Evolutionary conservation across 495 filamentous ascomycete genomes (phyloP).

Genomic region (Podospora pseudocomata): DNA sequence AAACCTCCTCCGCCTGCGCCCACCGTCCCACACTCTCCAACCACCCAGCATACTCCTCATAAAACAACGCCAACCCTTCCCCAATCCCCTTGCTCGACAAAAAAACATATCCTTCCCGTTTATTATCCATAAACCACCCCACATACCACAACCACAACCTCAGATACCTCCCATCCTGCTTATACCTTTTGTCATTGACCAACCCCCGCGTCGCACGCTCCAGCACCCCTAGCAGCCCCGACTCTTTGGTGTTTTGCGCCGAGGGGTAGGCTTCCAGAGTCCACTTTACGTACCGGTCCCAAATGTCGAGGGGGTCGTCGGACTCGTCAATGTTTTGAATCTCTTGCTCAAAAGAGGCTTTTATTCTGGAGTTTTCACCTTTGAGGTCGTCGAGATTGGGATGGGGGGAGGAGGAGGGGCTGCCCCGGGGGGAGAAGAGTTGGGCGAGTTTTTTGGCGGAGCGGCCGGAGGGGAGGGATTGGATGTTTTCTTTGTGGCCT

Average conservation of each 20-base stretch:
- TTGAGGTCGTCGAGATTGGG: slow-evolving; percentile 58
- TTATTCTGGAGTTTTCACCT: slow-evolving; percentile 70
- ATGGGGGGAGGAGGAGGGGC: too few relatives aligned
- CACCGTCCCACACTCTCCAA: slow-evolving; percentile 81
- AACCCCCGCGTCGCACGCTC: slow-evolving; percentile 91
- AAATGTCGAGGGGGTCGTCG: slow-evolving; percentile 93
- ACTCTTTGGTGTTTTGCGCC: slow-evolving; percentile 85
- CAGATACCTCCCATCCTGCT: slow-evolving; percentile 89
- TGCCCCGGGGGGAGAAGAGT: slow-evolving; percentile 60
- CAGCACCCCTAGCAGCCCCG: slow-evolving; percentile 80
- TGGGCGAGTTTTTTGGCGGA: slow-evolving; percentile 87
- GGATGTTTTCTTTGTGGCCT: slow-evolving; percentile 94
- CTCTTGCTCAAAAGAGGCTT: slow-evolving; percentile 83
- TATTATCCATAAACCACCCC: slow-evolving; percentile 79
- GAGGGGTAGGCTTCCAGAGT: slow-evolving; percentile 92
- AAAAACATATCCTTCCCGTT: slow-evolving; percentile 88
- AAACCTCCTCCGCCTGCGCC: slow-evolving; percentile 92
- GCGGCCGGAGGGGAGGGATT: slow-evolving; percentile 83
- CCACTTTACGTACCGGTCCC: slow-evolving; percentile 96
- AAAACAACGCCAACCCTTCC: slow-evolving; percentile 85
- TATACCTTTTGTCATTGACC: slow-evolving; percentile 78
- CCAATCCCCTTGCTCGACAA: slow-evolving; percentile 74
- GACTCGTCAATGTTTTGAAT: slow-evolving; percentile 72
- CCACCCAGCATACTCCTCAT: slow-evolving; percentile 95
- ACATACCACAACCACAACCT: slow-evolving; percentile 94